Evolutionary conservation across 768 basidiomycete genomes (phyloP).

Genomic region (Fistulinella prunicolor): DNA sequence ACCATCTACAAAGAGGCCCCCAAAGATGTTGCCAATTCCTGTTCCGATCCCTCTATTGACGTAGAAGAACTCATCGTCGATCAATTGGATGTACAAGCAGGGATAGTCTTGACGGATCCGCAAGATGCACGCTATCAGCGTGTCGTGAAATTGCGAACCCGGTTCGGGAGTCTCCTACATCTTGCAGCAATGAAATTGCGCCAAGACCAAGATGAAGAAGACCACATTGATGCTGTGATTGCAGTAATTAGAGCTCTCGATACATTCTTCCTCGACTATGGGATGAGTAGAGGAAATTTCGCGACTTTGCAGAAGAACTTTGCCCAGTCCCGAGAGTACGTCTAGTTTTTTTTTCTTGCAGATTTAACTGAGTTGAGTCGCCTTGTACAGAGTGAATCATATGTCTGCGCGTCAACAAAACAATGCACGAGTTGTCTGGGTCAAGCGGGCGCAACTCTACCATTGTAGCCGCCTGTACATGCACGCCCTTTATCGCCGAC

Average conservation of each 20-base stretch:
- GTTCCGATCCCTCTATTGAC: constrained; percentile 61
- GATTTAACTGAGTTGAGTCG: not conserved
- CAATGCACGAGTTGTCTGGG: constrained; percentile 68
- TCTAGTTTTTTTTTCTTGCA: not conserved
- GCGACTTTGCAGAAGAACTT: constrained; percentile 55
- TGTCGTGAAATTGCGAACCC: constrained; percentile 51
- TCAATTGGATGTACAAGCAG: constrained; percentile 65
- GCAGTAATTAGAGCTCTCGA: constrained; percentile 71
- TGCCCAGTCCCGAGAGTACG: constrained; percentile 31
- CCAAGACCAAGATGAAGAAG: constrained; percentile 62
- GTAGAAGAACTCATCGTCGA: constrained; percentile 67
- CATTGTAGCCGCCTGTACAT: constrained; percentile 74
- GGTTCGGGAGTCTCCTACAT: constrained; percentile 68
- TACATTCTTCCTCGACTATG: constrained; percentile 71
- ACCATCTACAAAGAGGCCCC: constrained; percentile 59
- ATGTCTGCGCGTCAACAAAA: constrained; percentile 70
- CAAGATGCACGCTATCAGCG: constrained; percentile 71
- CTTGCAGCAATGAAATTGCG: constrained; percentile 63
- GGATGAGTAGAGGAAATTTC: constrained; percentile 55
- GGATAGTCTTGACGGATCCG: constrained; percentile 71
- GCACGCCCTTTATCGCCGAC: constrained; percentile 70
- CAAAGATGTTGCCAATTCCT: constrained; percentile 56
- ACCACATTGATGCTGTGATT: constrained; percentile 84
- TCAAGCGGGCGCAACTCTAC: constrained; percentile 78
- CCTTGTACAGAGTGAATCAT: constrained; percentile 51